Evolutionary conservation across 129 eudicot species (phyloP).

Genomic region (Ambrosia trifida): DNA sequence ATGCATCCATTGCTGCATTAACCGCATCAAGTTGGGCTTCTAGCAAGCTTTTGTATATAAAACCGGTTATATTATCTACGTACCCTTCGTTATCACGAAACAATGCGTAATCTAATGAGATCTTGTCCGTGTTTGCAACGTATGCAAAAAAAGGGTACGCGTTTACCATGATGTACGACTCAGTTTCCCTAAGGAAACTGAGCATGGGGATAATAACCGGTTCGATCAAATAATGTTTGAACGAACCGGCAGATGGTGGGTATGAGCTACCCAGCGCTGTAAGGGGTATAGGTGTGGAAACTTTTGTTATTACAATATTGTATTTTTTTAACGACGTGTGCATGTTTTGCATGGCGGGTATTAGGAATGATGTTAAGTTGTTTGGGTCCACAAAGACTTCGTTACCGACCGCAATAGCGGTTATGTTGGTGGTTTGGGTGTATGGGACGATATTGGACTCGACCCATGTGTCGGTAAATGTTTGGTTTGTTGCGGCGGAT

Average conservation of each 20-base stretch:
- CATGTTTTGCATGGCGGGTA: constrained; percentile 84
- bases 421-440: constrained; percentile 50
- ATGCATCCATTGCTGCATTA: constrained; percentile 57
- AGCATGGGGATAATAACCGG: constrained; percentile 88
- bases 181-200: constrained; percentile 50
- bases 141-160: constrained; percentile 93
- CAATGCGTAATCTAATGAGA: constrained; percentile 77
- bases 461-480: constrained; percentile 85
- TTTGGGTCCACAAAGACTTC: constrained; percentile 73
- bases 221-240: constrained; percentile 58
- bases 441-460: constrained; percentile 55
- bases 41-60: constrained; percentile 52
- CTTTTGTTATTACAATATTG: constrained; percentile 43
- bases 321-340: constrained; percentile 46
- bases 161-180: constrained; percentile 72
- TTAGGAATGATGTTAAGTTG: constrained; percentile 54
- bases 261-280: constrained; percentile 53
- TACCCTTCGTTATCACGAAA: constrained; percentile 50
- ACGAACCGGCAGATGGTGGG: constrained; percentile 84
- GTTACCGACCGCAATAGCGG: constrained; percentile 84
- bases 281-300: constrained; percentile 79
- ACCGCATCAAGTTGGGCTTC: constrained; percentile 98
- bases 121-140: constrained; percentile 54
- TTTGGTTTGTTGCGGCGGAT: constrained; percentile 60
- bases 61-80: constrained; percentile 54